Evolutionary conservation across 768 basidiomycete species (phyloP), one percentile per base, ranked within the genome.

Genomic region (Megacollybia marginata): DNA sequence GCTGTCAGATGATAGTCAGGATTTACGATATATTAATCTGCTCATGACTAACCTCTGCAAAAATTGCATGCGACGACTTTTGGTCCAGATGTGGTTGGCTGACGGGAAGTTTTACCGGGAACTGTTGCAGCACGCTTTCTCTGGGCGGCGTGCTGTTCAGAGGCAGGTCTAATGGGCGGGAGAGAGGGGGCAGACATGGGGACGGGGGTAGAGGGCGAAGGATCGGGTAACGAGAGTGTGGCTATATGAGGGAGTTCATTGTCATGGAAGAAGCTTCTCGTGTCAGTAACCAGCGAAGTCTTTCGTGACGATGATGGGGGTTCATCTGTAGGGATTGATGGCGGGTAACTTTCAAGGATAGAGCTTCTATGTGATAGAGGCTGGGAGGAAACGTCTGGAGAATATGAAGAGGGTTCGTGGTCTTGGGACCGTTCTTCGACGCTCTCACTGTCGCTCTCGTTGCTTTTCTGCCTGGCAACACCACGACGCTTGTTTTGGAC

Each of bases 21-120:
- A 28, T 28, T 2, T 28, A 28, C 23, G 23, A 28, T 2, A 28
- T 28, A 6, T 28, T 28, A 28, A 28, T 28, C 6, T 28, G 4
- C 4, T 3, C 6, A 28, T 9, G 33, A 70, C 80, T 49, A 59
- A 90, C 89, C 87, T 72, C 89, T 78, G 66, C 89, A 92, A 62
- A 88, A 88, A 65, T 91, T 89, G 67, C 89, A 92, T 13, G 89
- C 89, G 19, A 92, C 88, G 11, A 90, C 85, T 61, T 91, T 91
- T 43, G 88, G 86, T 10, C 88, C 88, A 46, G 85, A 85, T 51
- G 74, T 82, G 33, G 80, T 79, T 45, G 72, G 66, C 58, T 76
- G 73, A 54, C 82, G 79, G 48, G 69, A 71, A 51, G 67, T 76
- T 59, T 82, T 83, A 36, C 77, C 82, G 43, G 81, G 81, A 11